Evolutionary conservation across 306 rosid genomes (phyloP).

Genomic region (Ammopiptanthus mongolicus): DNA sequence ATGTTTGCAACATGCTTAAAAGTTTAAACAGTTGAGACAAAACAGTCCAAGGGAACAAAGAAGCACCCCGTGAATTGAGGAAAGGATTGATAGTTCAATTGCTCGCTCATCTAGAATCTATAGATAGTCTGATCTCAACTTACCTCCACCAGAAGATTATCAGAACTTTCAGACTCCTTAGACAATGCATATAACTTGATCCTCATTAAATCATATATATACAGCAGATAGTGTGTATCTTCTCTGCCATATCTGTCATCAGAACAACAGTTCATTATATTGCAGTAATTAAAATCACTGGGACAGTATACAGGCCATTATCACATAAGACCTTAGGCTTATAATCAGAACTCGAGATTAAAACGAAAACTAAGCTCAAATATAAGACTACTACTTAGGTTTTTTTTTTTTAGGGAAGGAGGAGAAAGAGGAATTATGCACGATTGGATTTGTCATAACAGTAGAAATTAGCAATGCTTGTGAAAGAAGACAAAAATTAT

Average conservation of each 20-base stretch:
- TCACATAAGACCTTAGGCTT: conserved; percentile 9
- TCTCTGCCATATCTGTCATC: conserved; percentile 89
- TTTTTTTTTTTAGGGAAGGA: neutral
- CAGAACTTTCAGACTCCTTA: conserved; percentile 56
- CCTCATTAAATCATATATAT: conserved; percentile 82
- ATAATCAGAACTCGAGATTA: neutral
- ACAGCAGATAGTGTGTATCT: conserved; percentile 88
- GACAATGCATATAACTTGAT: conserved; percentile 49
- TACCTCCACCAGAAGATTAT: conserved; percentile 77
- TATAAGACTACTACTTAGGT: neutral
- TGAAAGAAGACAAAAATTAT: no score
- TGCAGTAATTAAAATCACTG: neutral
- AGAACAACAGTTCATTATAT: conserved; percentile 36
- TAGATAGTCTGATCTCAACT: conserved; percentile 18
- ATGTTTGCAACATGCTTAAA: neutral
- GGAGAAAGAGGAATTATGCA: neutral
- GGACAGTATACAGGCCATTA: conserved; percentile 5
- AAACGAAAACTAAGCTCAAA: neutral
- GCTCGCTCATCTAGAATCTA: neutral
- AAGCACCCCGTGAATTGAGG: neutral
- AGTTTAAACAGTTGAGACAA: neutral
- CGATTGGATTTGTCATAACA: neutral
- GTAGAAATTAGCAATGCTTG: neutral
- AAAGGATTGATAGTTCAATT: conserved; percentile 13
- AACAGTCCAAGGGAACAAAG: conserved; percentile 13